A percentile compares a stretch with the other conserved stretches of the same genome.
phyloP scores from a whole-genome alignment of 2,329 filamentous ascomycete genomes.

The Diaporthe destruens region DNA sequence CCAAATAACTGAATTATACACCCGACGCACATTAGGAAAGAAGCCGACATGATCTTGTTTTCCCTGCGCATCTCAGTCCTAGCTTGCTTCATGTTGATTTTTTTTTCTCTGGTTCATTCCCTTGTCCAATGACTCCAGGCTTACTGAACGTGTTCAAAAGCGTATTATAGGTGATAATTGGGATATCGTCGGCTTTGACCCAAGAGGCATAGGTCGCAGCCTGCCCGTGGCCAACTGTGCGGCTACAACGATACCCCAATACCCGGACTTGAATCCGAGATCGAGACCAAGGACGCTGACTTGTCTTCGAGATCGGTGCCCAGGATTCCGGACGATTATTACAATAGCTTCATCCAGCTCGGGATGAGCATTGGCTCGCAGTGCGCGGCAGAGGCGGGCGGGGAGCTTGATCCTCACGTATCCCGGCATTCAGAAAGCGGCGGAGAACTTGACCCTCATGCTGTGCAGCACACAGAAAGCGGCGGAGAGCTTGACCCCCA shows the following conservation, averaged over 20 bases:
- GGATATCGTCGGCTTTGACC: slow-evolving; percentile 28
- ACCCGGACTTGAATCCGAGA: not conserved
- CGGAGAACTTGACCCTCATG: too few species aligned
- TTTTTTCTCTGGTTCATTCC: not conserved
- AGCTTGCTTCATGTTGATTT: not conserved
- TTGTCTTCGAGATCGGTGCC: not conserved
- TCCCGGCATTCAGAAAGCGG: too few species aligned
- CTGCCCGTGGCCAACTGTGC: slow-evolving; percentile 33
- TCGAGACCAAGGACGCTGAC: not conserved
- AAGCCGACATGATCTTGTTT: not conserved
- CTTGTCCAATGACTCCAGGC: not conserved
- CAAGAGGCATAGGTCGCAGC: slow-evolving; percentile 27
- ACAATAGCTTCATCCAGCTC: not conserved
- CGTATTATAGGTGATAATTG: not conserved
- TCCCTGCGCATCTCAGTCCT: not conserved
- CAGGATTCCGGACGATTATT: slow-evolving; percentile 2
- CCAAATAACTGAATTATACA: not conserved
- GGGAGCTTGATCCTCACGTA: not conserved
- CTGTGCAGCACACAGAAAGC: too few species aligned
- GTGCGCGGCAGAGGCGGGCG: not conserved
- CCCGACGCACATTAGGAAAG: not conserved
- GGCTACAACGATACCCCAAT: not conserved
- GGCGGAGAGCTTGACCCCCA: not conserved
- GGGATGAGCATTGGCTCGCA: slow-evolving; percentile 1
- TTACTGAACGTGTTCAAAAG: not conserved